Percentiles rank a stretch among this genome's conserved stretches.
phyloP scores from a whole-genome alignment of 257 asterid species.

The Rehmannia glutinosa region DNA sequence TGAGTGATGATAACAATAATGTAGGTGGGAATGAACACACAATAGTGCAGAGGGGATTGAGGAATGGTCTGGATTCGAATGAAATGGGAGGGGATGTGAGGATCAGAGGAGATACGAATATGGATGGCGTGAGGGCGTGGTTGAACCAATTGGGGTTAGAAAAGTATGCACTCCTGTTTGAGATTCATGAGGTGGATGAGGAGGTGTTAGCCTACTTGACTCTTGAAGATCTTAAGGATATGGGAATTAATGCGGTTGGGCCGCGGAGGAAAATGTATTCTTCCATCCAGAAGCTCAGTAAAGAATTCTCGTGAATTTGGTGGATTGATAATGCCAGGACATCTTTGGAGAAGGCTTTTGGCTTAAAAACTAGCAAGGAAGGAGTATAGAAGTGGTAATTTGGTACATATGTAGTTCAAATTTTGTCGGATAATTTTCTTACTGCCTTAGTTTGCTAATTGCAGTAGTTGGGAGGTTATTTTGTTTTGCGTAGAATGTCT shows the following conservation, averaged over 20 bases:
- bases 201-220: slow-evolving; percentile 57
- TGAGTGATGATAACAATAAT: slow-evolving; percentile 14
- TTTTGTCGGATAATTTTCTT: not conserved
- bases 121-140: slow-evolving; percentile 45
- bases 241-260: slow-evolving; percentile 68
- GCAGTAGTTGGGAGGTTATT: not conserved
- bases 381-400: not conserved
- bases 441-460: not conserved
- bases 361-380: not conserved
- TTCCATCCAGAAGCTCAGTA: slow-evolving; percentile 45
- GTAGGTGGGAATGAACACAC: not conserved
- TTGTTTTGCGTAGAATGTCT: not conserved
- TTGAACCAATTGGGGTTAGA: slow-evolving; percentile 43
- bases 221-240: slow-evolving; percentile 69
- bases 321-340: not conserved
- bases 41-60: slow-evolving; percentile 5
- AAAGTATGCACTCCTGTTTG: slow-evolving; percentile 43
- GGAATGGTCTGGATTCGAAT: not conserved
- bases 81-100: not conserved
- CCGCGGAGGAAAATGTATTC: slow-evolving; percentile 52
- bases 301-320: slow-evolving; percentile 19
- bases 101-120: not conserved
- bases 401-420: not conserved
- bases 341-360: not conserved
- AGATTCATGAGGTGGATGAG: slow-evolving; percentile 68